Base-by-base conservation (phyloP, 179 eudicot species). In the Camellia oleifera region DNA sequence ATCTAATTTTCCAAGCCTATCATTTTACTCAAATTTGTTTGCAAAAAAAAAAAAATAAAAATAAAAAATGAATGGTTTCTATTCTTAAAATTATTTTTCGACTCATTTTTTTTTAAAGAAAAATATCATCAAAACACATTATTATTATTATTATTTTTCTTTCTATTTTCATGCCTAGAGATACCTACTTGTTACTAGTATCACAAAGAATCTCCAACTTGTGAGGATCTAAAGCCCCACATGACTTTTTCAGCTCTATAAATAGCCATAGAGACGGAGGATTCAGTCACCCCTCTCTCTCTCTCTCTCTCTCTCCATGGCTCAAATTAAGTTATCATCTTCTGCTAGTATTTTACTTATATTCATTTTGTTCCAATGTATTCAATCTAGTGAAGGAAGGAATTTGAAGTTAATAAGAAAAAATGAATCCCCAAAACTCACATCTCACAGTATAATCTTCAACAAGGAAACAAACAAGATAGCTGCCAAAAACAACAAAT, bases 341-440 rank as follows among this genome's bases (percentile, higher is more conserved):
- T 32, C 32, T 32, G 76, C 83, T n/a, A 81, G 73, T 54, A 67
- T 84, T 74, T 9, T 87, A 40, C 67, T 87, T 69, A 70, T 84
- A 61, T 13, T 88, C 65, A 73, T 83, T 78, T 74, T 80, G 60
- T 32, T 53, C 74, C 75, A 75, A 48, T 73, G 74, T 57, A 46
- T 72, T 53, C 88, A 82, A 62, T 62, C 62, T 78, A 80, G 53
- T 65, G 54, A 84, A 58, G 89, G 90, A 64, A 85, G 91, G 76
- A 74, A 83, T 78, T 74, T 87, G 74, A 83, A 46, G 52, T 45
- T 65, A n/a, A 58, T 48, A 23, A 82, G 71, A 42, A 72, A 76
- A 78, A 76, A 67, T 53, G 53, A 72, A 45, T 44, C 77, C 78
- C 82, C 72, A 11, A 77, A 76, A 72, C 66, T 75, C 56, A 77